phyloP scores from a whole-genome alignment of 2,329 filamentous ascomycete species.

The Aspergillus caelatus region DNA sequence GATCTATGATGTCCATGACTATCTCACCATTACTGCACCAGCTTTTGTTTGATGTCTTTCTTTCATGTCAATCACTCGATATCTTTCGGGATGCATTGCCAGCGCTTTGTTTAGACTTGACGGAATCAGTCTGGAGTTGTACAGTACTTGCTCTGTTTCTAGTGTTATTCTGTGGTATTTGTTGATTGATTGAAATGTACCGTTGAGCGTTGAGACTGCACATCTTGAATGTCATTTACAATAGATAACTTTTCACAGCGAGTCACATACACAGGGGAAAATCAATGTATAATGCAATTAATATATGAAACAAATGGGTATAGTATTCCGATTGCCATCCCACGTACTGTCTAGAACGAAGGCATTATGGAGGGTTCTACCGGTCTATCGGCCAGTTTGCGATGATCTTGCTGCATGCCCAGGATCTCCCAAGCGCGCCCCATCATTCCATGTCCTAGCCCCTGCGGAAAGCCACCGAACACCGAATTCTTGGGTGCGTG shows the following conservation, averaged over 20 bases:
- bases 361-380: conserved; percentile 19
- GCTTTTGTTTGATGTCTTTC: neutral
- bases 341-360: conserved; percentile 9
- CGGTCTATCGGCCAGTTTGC: conserved; percentile 24
- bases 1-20: conserved; percentile 3
- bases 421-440: conserved; percentile 45
- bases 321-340: neutral
- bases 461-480: conserved; percentile 36
- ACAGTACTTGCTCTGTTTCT: conserved; percentile 10
- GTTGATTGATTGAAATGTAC: conserved; percentile 1
- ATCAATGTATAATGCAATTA: conserved; percentile 2
- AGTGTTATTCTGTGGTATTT: neutral
- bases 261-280: neutral
- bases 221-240: conserved; percentile 6
- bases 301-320: conserved; percentile 6
- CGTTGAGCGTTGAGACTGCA: conserved; percentile 13
- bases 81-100: conserved; percentile 11
- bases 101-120: conserved; percentile 9
- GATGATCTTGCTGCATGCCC: conserved; percentile 39
- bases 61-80: conserved; percentile 6
- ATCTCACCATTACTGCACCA: neutral
- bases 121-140: conserved; percentile 15
- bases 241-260: conserved; percentile 10
- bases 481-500: conserved; percentile 30
- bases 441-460: conserved; percentile 43